These are phyloP conservation scores for Pichia sporocuriosa DNA, from an alignment of 805 yeast species.

Conservation along the genomic window DNA sequence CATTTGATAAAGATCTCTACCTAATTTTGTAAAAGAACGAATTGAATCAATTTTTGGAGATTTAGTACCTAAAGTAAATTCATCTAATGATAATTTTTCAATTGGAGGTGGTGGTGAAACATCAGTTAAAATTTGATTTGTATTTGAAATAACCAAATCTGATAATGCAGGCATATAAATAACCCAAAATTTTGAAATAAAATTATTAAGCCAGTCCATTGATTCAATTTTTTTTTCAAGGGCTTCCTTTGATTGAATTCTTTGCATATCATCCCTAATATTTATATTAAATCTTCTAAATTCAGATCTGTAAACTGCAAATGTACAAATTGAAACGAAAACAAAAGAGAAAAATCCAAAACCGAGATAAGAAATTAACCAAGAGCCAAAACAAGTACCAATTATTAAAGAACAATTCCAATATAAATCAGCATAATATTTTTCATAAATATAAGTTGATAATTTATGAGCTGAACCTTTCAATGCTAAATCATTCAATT, in stretches of 20 bases:
- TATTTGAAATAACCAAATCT: constrained; percentile 62
- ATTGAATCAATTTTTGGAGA: constrained; percentile 70
- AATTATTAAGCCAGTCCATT: constrained; percentile 75
- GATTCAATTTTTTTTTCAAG: constrained; percentile 62
- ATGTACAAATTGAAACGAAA: constrained; percentile 52
- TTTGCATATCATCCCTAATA: constrained; percentile 67
- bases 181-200: constrained; percentile 77
- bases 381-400: constrained; percentile 68
- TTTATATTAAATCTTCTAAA: constrained; percentile 70
- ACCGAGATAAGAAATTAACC: constrained; percentile 58
- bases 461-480: constrained; percentile 29
- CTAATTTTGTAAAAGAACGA: constrained; percentile 65
- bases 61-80: constrained; percentile 74
- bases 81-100: constrained; percentile 64
- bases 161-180: constrained; percentile 83
- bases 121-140: constrained; percentile 62
- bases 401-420: constrained; percentile 58
- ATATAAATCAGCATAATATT: constrained; percentile 65
- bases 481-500: constrained; percentile 13
- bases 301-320: constrained; percentile 65
- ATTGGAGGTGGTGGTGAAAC: constrained; percentile 81
- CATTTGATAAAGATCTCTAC: constrained; percentile 66
- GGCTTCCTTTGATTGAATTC: constrained; percentile 56
- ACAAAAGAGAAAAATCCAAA: constrained; percentile 58
- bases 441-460: constrained; percentile 59